Conservation (phyloP, 2,329 filamentous ascomycete species). For the Penicillium hordei region DNA sequence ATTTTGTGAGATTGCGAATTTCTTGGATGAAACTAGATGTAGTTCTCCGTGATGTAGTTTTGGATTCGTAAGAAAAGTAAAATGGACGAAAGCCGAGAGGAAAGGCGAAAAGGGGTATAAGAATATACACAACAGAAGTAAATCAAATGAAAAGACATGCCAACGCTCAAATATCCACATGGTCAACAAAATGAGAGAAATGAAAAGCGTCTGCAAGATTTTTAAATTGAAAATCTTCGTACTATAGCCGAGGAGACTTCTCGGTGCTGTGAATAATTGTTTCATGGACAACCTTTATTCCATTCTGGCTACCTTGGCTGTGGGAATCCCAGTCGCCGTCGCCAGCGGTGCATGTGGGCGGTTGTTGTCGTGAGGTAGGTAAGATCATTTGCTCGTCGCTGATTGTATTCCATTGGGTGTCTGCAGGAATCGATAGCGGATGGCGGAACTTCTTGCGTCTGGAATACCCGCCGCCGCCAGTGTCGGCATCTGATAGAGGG, state of each 20-base stretch:
- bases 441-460: slow-evolving; percentile 33
- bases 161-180: background rate
- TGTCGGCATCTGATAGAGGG: slow-evolving; percentile 23
- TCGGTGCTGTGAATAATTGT: slow-evolving; percentile 31
- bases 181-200: background rate
- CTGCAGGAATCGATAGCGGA: slow-evolving; percentile 32
- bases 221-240: background rate
- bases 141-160: background rate
- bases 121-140: background rate
- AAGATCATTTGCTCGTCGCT: slow-evolving; percentile 34
- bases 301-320: slow-evolving; percentile 19
- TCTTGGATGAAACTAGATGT: background rate
- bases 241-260: slow-evolving; percentile 14
- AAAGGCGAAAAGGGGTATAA: slow-evolving; percentile 4
- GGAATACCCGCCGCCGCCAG: slow-evolving; percentile 8
- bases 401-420: slow-evolving; percentile 33
- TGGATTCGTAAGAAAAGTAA: background rate
- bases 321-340: slow-evolving; percentile 23
- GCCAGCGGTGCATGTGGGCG: slow-evolving; percentile 25
- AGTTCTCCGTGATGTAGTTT: background rate
- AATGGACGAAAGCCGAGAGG: background rate
- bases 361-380: slow-evolving; percentile 24
- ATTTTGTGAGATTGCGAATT: background rate
- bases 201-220: background rate
- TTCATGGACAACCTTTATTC: slow-evolving; percentile 35